These are phyloP conservation scores for Eucalyptus coolabah DNA, from an alignment of 345 rosid genomes.

Conservation along the genomic window DNA sequence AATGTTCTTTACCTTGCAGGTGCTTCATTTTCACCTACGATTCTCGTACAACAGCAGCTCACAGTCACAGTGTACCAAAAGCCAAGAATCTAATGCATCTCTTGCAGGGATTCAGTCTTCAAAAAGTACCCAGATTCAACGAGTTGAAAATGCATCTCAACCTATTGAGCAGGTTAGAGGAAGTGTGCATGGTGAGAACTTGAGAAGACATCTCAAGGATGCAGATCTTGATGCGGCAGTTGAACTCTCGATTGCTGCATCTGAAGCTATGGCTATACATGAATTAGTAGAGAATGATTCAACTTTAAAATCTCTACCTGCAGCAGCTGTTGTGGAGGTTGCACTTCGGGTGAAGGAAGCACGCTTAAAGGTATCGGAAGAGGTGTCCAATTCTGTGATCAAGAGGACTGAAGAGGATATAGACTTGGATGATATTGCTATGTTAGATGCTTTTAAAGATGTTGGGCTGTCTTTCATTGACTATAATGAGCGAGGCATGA, in stretches of 20 bases:
- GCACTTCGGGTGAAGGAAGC: slow-evolving; percentile 51
- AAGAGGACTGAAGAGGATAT: slow-evolving; percentile 14
- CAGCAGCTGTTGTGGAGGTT: slow-evolving; percentile 38
- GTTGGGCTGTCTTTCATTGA: slow-evolving; percentile 23
- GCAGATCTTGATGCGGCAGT: slow-evolving; percentile 28
- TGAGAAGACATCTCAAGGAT: slow-evolving; percentile 2
- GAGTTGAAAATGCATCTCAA: slow-evolving; percentile 4
- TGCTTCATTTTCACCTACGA: slow-evolving; percentile 19
- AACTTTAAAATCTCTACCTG: slow-evolving; percentile 11
- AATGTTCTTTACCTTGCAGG: slow-evolving; percentile 7
- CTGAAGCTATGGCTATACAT: slow-evolving; percentile 54
- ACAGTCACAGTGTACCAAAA: slow-evolving; percentile 4
- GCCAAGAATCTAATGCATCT: background rate
- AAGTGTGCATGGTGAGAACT: background rate
- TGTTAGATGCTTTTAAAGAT: slow-evolving; percentile 42
- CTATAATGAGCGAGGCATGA: background rate
- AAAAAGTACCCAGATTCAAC: background rate
- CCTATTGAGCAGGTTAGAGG: background rate
- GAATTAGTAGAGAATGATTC: slow-evolving; percentile 26
- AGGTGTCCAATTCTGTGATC: background rate
- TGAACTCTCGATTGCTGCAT: slow-evolving; percentile 58
- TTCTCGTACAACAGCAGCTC: slow-evolving; percentile 14
- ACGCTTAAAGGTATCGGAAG: slow-evolving; percentile 22
- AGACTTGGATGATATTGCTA: slow-evolving; percentile 29
- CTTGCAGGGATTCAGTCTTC: background rate